Conservation (phyloP, 2,329 filamentous ascomycete species). For the Cladobotryum mycophilum region DNA sequence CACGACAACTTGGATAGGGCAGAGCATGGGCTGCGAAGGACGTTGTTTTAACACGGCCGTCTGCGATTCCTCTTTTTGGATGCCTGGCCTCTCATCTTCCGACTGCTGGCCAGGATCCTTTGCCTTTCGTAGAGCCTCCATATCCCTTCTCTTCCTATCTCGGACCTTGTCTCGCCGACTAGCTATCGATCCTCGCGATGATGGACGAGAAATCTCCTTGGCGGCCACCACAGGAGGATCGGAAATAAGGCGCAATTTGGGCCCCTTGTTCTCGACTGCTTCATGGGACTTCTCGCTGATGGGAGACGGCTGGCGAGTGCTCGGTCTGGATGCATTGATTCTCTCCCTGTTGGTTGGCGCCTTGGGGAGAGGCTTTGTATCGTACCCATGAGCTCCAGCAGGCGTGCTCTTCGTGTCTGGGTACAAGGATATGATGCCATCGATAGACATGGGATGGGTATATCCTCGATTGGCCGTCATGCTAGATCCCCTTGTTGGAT, state of each 20-base stretch:
- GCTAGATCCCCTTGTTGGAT: constrained; percentile 23
- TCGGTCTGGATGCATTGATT: background rate
- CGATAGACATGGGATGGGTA: constrained; percentile 15
- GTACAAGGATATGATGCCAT: constrained; percentile 15
- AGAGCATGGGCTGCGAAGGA: constrained; percentile 20
- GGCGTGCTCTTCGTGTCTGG: constrained; percentile 3
- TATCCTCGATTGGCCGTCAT: constrained; percentile 14
- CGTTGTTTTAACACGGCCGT: background rate
- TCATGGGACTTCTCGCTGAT: constrained; percentile 7
- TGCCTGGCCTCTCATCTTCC: background rate
- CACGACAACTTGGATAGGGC: constrained; percentile 34
- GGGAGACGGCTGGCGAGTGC: background rate
- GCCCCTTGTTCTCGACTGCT: background rate
- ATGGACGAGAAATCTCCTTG: constrained; percentile 12
- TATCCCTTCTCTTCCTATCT: constrained; percentile 34
- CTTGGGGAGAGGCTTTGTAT: constrained; percentile 4
- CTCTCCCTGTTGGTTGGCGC: background rate
- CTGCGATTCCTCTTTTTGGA: background rate
- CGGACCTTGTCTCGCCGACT: constrained; percentile 34
- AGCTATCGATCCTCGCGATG: constrained; percentile 18
- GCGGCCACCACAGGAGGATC: constrained; percentile 15
- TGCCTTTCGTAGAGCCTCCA: constrained; percentile 25
- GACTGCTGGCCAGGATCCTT: background rate
- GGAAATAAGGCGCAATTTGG: constrained; percentile 7
- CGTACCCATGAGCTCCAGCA: background rate